Conservation (phyloP, 495 filamentous ascomycete genomes). For the Platismatia glauca region DNA sequence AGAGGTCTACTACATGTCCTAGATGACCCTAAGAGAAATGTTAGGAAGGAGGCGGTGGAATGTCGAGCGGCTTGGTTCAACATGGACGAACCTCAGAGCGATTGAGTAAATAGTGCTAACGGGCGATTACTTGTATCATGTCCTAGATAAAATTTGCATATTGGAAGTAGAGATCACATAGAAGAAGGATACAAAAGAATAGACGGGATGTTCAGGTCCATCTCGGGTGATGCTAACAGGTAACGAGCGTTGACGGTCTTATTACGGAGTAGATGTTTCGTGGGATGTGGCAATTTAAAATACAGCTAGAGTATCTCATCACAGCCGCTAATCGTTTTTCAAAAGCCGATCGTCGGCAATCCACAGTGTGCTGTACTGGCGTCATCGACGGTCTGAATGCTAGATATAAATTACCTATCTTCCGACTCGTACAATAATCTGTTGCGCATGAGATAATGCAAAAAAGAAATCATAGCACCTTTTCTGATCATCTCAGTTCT, state of each 20-base stretch:
- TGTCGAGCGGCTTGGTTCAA: constrained; percentile 58
- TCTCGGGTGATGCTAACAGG: no score
- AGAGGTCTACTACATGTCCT: constrained; percentile 43
- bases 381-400: neutral
- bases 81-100: constrained; percentile 46
- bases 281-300: no score
- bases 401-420: neutral
- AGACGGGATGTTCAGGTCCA: neutral
- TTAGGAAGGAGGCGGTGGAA: constrained; percentile 60
- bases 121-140: neutral
- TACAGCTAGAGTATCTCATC: no score
- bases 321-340: neutral
- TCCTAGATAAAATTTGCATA: neutral
- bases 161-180: neutral
- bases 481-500: neutral
- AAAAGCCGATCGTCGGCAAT: neutral
- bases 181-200: neutral
- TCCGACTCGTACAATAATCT: neutral
- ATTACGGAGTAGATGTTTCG: no score
- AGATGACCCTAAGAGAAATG: constrained; percentile 60
- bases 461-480: neutral
- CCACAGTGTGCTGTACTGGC: neutral
- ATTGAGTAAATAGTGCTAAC: constrained; percentile 1
- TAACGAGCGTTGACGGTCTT: no score
- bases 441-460: neutral